These are phyloP conservation scores for Penicillium argentinense DNA, from an alignment of 495 filamentous ascomycete species.

Conservation along the genomic window DNA sequence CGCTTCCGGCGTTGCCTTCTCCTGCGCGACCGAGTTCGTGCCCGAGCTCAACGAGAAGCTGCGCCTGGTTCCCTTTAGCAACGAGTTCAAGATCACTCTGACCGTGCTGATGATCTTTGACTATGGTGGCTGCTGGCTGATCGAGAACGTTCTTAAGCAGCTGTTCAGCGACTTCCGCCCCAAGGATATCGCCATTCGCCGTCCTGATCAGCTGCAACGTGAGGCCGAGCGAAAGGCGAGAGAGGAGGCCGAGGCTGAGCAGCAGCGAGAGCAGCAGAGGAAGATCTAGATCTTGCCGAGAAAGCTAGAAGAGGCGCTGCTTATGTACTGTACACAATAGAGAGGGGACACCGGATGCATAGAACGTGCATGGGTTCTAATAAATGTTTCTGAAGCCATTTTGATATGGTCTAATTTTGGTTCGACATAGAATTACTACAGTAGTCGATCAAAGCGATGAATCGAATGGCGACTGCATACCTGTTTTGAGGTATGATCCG, in stretches of 20 bases:
- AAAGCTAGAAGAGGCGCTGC: constrained; percentile 3
- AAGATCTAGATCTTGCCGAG: constrained; percentile 25
- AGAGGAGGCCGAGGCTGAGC: constrained; percentile 57
- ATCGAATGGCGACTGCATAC: too few relatives aligned
- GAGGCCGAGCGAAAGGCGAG: constrained; percentile 66
- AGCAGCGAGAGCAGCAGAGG: constrained; percentile 49
- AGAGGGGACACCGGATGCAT: constrained; percentile 12
- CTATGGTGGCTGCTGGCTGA: constrained; percentile 82
- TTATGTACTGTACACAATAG: constrained; percentile 29
- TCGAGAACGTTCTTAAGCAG: constrained; percentile 84
- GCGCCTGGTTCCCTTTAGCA: constrained; percentile 87
- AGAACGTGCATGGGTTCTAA: constrained; percentile 23
- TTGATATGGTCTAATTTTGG: too few relatives aligned
- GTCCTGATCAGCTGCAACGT: constrained; percentile 81
- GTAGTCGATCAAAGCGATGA: too few relatives aligned
- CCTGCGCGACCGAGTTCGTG: constrained; percentile 93
- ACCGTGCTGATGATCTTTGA: constrained; percentile 85
- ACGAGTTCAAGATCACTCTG: constrained; percentile 86
- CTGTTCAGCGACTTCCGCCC: constrained; percentile 90
- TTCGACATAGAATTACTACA: too few relatives aligned
- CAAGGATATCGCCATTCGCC: constrained; percentile 86
- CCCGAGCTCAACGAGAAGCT: constrained; percentile 95
- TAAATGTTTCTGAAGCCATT: constrained; percentile 15
- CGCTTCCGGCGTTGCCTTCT: constrained; percentile 87
- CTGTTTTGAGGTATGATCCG: too few relatives aligned